Conservation (phyloP, 495 filamentous ascomycete genomes). For the Cairneyella variabilis region DNA sequence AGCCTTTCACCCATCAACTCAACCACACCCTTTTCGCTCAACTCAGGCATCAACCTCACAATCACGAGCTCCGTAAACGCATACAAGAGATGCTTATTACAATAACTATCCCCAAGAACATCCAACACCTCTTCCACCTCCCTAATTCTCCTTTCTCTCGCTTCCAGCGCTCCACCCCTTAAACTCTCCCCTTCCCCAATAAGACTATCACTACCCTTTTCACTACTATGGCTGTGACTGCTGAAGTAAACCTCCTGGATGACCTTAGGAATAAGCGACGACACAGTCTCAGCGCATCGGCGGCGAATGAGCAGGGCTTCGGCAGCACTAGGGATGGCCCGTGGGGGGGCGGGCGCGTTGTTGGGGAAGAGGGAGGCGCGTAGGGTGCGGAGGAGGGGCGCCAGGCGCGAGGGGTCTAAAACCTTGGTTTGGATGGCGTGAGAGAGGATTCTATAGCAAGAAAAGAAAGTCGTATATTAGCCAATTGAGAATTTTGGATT, state of each 20-base stretch:
- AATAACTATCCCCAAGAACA: slow-evolving; percentile 73
- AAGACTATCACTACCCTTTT: no score
- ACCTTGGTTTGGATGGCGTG: slow-evolving; percentile 62
- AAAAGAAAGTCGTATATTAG: slow-evolving; percentile 21
- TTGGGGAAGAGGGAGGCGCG: slow-evolving; percentile 76
- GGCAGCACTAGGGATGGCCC: slow-evolving; percentile 42
- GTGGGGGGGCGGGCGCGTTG: slow-evolving; percentile 54
- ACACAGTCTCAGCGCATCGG: slow-evolving; percentile 50
- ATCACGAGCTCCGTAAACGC: slow-evolving; percentile 72
- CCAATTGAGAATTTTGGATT: slow-evolving; percentile 6
- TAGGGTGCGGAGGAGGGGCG: slow-evolving; percentile 66
- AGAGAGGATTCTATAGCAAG: slow-evolving; percentile 64
- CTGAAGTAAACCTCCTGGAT: slow-evolving; percentile 48
- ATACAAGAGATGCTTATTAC: slow-evolving; percentile 87
- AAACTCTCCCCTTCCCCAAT: no score
- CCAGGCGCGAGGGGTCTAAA: slow-evolving; percentile 63
- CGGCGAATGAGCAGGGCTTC: slow-evolving; percentile 45
- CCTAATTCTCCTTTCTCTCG: slow-evolving; percentile 15
- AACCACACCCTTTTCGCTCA: slow-evolving; percentile 66
- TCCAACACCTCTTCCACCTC: slow-evolving; percentile 52
- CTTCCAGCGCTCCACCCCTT: no score
- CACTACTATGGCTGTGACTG: no score
- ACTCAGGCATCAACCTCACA: slow-evolving; percentile 76
- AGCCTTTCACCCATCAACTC: slow-evolving; percentile 73
- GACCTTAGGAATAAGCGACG: slow-evolving; percentile 44